These are phyloP conservation scores for Coprinopsis cinerea DNA, from an alignment of 768 basidiomycete species.

Conservation along the genomic window DNA sequence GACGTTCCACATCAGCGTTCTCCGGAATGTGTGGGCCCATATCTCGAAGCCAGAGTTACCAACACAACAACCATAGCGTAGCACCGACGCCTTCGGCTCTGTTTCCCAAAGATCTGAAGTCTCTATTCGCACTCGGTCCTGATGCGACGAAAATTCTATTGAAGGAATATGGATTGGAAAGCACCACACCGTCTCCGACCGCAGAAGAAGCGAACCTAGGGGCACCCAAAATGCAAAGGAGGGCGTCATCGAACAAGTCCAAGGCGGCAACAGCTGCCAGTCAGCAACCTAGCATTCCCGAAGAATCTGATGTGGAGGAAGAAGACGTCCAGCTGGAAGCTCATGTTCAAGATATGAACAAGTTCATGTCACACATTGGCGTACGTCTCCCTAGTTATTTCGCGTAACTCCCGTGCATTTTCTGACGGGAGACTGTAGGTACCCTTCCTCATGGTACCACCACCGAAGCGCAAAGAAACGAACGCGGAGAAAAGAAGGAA, in stretches of 20 bases:
- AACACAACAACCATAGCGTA: no score
- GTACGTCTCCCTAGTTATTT: no score
- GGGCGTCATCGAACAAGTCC: slow-evolving; percentile 3
- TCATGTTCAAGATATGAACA: slow-evolving; percentile 34
- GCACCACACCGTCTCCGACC: slow-evolving; percentile 23
- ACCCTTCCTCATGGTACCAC: slow-evolving; percentile 36
- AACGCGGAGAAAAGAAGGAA: slow-evolving; percentile 22
- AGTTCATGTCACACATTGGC: slow-evolving; percentile 44
- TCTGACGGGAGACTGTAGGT: no score
- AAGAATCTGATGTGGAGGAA: slow-evolving; percentile 14
- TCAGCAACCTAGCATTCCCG: not conserved
- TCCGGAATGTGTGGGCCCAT: slow-evolving; percentile 8
- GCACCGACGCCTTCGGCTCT: slow-evolving; percentile 17
- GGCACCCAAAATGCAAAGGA: slow-evolving; percentile 2
- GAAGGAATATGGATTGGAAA: slow-evolving; percentile 38
- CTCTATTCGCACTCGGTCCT: slow-evolving; percentile 38
- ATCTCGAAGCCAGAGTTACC: slow-evolving; percentile 4
- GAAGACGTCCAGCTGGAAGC: slow-evolving; percentile 15
- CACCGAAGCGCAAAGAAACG: slow-evolving; percentile 25
- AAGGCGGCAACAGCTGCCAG: no score
- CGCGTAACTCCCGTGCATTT: no score
- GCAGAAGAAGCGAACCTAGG: slow-evolving; percentile 16
- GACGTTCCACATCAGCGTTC: slow-evolving; percentile 10
- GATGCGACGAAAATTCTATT: slow-evolving; percentile 35
- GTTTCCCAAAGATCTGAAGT: slow-evolving; percentile 31